Evolutionary conservation across 768 basidiomycete species (phyloP).

Genomic region (Tephrocybe sp.): DNA sequence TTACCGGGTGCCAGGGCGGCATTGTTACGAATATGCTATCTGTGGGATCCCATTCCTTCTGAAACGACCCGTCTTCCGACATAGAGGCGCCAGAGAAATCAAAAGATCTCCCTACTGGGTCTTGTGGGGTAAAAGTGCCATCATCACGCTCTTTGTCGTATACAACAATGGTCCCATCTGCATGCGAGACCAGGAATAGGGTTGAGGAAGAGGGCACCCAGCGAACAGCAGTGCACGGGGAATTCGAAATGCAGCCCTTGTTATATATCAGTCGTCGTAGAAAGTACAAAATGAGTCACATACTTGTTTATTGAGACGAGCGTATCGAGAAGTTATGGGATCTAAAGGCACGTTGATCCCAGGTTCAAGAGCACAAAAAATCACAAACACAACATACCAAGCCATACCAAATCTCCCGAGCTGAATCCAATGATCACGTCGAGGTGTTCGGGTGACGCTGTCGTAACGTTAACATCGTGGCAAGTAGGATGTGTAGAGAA

Average conservation of each 20-base stretch:
- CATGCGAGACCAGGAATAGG: constrained; percentile 84
- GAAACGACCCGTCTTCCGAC: constrained; percentile 29
- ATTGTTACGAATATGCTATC: constrained; percentile 78
- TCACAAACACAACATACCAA: constrained; percentile 56
- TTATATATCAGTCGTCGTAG: constrained; percentile 1
- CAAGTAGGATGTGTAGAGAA: constrained; percentile 90
- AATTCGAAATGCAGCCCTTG: constrained; percentile 76
- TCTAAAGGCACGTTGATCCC: constrained; percentile 41
- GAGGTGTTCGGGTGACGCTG: constrained; percentile 74
- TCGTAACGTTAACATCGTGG: constrained; percentile 81
- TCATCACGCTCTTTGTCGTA: constrained; percentile 94
- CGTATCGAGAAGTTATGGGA: constrained; percentile 76
- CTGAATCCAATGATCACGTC: constrained; percentile 91
- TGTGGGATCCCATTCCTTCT: constrained; percentile 72
- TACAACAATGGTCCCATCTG: constrained; percentile 85
- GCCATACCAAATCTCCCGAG: constrained; percentile 96
- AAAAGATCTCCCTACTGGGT: constrained; percentile 40
- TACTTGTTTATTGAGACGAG: constrained; percentile 87
- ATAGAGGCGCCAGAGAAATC: constrained; percentile 26
- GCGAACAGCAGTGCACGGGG: constrained; percentile 84
- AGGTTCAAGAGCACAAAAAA: constrained; percentile 4
- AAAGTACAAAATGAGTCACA: constrained; percentile 15
- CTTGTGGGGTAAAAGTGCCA: constrained; percentile 65
- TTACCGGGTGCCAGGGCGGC: constrained; percentile 83
- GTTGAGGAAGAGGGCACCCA: constrained; percentile 85